phyloP scores from a whole-genome alignment of 2,329 filamentous ascomycete species.

The Cladosporium sp. region DNA sequence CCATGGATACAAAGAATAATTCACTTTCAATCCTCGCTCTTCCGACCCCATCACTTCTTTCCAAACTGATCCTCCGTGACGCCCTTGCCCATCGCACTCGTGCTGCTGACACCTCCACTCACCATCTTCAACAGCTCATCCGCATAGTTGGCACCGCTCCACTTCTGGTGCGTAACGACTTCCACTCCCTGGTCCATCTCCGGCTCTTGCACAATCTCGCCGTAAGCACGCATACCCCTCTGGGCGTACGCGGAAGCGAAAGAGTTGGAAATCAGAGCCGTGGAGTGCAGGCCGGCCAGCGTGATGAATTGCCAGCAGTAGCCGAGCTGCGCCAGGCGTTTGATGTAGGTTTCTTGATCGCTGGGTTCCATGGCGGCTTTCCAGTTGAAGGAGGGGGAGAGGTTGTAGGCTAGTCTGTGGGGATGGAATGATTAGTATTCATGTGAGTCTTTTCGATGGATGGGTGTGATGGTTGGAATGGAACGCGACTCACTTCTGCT shows the following conservation, averaged over 20 bases:
- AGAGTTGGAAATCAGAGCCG: slow-evolving; percentile 82
- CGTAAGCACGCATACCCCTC: slow-evolving; percentile 92
- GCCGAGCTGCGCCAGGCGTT: slow-evolving; percentile 76
- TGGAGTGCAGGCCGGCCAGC: slow-evolving; percentile 93
- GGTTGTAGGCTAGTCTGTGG: slow-evolving; percentile 85
- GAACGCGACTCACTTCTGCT: slow-evolving; percentile 79
- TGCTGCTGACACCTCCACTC: slow-evolving; percentile 83
- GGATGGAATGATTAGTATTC: slow-evolving; percentile 14
- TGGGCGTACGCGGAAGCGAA: slow-evolving; percentile 79
- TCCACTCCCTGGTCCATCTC: slow-evolving; percentile 89
- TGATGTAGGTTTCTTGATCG: slow-evolving; percentile 97
- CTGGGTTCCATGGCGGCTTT: slow-evolving; percentile 88
- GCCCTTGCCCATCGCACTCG: slow-evolving; percentile 93
- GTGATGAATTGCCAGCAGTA: slow-evolving; percentile 99
- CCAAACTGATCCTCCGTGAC: slow-evolving; percentile 95
- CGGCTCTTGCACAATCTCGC: slow-evolving; percentile 94
- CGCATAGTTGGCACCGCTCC: slow-evolving; percentile 90
- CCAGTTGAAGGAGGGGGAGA: slow-evolving; percentile 99
- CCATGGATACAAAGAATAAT: neutral
- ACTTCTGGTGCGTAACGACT: slow-evolving; percentile 98
- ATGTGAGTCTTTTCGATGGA: too few relatives aligned
- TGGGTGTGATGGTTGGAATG: too few relatives aligned
- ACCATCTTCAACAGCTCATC: slow-evolving; percentile 98
- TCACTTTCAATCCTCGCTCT: neutral
- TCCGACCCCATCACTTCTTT: too few relatives aligned